These are phyloP conservation scores for Coniosporium apollinis DNA, from an alignment of 495 filamentous ascomycete species.

Conservation along the genomic window DNA sequence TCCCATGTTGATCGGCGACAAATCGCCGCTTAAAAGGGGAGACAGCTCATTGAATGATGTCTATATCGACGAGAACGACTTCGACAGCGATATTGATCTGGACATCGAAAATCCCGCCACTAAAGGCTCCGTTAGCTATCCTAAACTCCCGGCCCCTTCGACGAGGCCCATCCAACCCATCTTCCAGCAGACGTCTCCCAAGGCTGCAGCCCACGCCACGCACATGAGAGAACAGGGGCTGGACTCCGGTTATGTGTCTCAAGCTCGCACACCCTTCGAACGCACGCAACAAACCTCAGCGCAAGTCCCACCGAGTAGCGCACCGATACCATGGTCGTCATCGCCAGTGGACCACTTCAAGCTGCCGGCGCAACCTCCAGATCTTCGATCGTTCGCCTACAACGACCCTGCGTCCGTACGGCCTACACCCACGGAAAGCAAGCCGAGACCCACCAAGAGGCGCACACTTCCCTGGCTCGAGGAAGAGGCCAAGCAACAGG, in stretches of 20 bases:
- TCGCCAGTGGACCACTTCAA: constrained; percentile 38
- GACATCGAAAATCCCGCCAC: constrained; percentile 35
- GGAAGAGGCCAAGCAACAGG: constrained; percentile 18
- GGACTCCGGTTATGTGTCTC: constrained; percentile 12
- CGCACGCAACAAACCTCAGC: constrained; percentile 13
- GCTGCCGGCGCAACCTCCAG: constrained; percentile 15
- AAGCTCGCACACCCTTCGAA: constrained; percentile 18
- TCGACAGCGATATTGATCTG: constrained; percentile 50
- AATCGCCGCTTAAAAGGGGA: neutral
- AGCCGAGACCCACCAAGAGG: constrained; percentile 22
- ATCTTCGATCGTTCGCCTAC: constrained; percentile 3
- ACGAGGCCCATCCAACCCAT: constrained; percentile 12
- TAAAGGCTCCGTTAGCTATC: constrained; percentile 27
- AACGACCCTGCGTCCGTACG: no score
- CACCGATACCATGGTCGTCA: constrained; percentile 45
- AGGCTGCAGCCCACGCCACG: constrained; percentile 4
- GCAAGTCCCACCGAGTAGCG: constrained; percentile 30
- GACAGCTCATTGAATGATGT: constrained; percentile 13
- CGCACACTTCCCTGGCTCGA: constrained; percentile 39
- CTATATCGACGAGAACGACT: constrained; percentile 45
- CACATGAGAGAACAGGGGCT: constrained; percentile 2
- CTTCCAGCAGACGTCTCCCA: no score
- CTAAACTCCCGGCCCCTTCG: constrained; percentile 30
- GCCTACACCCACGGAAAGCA: neutral
- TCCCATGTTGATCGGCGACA: constrained; percentile 3